Evolutionary conservation across 257 asterid species (phyloP), one percentile per base, ranked within the genome.

Genomic region (Echium plantagineum): DNA sequence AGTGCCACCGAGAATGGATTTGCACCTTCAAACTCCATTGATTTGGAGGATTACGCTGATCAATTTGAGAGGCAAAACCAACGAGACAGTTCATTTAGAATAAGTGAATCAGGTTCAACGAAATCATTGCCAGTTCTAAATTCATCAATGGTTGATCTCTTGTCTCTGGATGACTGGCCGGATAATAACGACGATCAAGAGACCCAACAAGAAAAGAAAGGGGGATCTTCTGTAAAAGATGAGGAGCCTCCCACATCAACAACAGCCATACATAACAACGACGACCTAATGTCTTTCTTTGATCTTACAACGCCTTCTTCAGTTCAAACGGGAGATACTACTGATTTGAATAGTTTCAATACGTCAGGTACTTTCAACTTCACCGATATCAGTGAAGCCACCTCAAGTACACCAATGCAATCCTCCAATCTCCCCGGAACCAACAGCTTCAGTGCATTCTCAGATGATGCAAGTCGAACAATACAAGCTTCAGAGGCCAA

Each of bases 1-100:
- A 79, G 82, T 9, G 87, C 90, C 5, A 80, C 89, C 0, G 94
- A 80, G 59, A 63, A 64, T 3, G 73, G 73, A 58, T 65, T 52
- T 9, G 65, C 70, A 19, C 94, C 89, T 0, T 75, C 95, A 0
- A 85, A 85, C 51, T 89, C 97, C 0, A 89, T 83, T 2, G 95
- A 82, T 64, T 76, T 85, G 24, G 97, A 89, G 72, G 77, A 81
- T 15, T 88, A 83, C 56, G 52, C 83, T 2, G 72, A 63, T 48
- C 73, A 69, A 35, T 73, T 61, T 21, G 67, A 65, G 59, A 68
- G 65, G 10, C 49, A 61, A 5, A 16, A 70, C 12, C 69, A 65
- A 19, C 55, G 61, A 3, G 94, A 78, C 2, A 77, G 67, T 1
- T 47, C 70, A 6, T 73, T 71, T 9, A 67, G 66, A 52, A 57